These are phyloP conservation scores for Chrysanthemum makinoi DNA, from an alignment of 129 eudicot species.

Conservation along the genomic window DNA sequence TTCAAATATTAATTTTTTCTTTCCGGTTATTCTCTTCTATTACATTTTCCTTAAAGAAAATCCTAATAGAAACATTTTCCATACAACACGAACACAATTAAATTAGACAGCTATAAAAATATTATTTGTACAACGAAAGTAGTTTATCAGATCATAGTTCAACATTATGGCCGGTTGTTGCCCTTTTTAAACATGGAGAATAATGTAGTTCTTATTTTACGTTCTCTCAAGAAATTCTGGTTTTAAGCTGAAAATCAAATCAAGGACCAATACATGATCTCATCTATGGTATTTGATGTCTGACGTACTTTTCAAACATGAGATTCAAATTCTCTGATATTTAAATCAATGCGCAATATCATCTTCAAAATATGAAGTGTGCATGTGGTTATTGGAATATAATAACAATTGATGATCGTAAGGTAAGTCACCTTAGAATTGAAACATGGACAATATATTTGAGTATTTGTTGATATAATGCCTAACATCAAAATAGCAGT, in stretches of 20 bases:
- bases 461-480: background rate
- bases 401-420: background rate
- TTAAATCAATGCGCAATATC: background rate
- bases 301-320: background rate
- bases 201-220: background rate
- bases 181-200: too few species aligned
- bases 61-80: too few species aligned
- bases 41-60: too few species aligned
- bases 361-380: background rate
- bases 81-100: too few species aligned
- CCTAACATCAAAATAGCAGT: background rate
- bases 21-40: too few species aligned
- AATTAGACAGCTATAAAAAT: too few species aligned
- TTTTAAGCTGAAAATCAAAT: background rate
- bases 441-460: background rate
- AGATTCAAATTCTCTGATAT: background rate
- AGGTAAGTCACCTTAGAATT: background rate
- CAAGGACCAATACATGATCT: background rate
- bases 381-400: background rate
- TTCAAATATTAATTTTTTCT: too few species aligned
- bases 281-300: too few species aligned
- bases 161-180: too few species aligned
- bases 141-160: too few species aligned
- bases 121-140: too few species aligned
- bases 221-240: background rate